Evolutionary conservation across 2,329 filamentous ascomycete genomes (phyloP).

Genomic region (Ascochyta viciae-villosae): DNA sequence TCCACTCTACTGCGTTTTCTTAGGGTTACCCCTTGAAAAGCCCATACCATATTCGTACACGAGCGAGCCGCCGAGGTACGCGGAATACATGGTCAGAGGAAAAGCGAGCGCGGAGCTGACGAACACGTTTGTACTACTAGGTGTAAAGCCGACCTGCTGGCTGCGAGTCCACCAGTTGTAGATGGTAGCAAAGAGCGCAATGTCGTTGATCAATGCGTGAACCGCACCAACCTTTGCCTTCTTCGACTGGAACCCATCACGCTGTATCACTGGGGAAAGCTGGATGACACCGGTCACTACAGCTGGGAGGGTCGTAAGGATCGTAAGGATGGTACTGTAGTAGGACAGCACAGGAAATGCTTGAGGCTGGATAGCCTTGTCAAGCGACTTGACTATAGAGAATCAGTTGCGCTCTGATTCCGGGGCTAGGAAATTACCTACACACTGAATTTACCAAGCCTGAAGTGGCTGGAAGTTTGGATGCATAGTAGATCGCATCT

Average conservation of each 20-base stretch:
- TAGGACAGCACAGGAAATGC: conserved; percentile 52
- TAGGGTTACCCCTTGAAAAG: conserved; percentile 38
- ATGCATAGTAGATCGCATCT: conserved; percentile 49
- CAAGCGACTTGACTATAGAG: conserved; percentile 34
- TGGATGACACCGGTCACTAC: conserved; percentile 45
- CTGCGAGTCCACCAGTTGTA: conserved; percentile 56
- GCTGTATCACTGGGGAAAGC: conserved; percentile 51
- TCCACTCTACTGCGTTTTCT: conserved; percentile 15
- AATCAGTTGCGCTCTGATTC: background rate
- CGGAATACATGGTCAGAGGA: conserved; percentile 48
- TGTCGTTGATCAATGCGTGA: conserved; percentile 54
- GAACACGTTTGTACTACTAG: conserved; percentile 46
- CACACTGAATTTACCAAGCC: conserved; percentile 41
- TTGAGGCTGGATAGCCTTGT: conserved; percentile 32
- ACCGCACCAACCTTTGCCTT: conserved; percentile 52
- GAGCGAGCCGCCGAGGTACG: conserved; percentile 53
- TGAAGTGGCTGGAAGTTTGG: conserved; percentile 42
- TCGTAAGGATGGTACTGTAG: conserved; percentile 53
- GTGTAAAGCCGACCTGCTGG: conserved; percentile 42
- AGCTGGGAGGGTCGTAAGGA: conserved; percentile 43
- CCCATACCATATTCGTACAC: conserved; percentile 57
- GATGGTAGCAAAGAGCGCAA: conserved; percentile 48
- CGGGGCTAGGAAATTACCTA: conserved; percentile 4
- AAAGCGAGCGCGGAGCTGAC: conserved; percentile 47
- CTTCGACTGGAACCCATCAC: conserved; percentile 52